Percentiles rank a stretch among this genome's conserved stretches.
phyloP scores from a whole-genome alignment of 73 alveolate species.

The Urostyla sp. region DNA sequence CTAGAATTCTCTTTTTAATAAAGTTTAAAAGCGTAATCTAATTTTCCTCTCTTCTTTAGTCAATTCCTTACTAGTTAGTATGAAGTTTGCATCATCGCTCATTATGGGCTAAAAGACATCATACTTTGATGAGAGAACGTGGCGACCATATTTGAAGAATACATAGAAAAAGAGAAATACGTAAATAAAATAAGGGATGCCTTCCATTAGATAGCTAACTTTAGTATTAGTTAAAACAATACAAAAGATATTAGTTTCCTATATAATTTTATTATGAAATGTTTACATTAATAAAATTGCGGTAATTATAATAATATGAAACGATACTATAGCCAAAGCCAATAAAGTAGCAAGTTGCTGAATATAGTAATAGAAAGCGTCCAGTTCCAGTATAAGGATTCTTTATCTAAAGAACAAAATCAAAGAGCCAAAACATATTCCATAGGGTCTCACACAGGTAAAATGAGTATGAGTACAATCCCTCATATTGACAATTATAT shows the following conservation, averaged over 20 bases:
- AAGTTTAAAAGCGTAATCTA: neutral
- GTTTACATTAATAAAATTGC: constrained; percentile 31
- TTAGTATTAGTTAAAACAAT: constrained; percentile 28
- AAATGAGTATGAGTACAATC: constrained; percentile 37
- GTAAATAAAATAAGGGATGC: constrained; percentile 26
- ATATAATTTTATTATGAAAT: neutral
- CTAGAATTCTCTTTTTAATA: constrained; percentile 14
- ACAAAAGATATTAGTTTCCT: constrained; percentile 50
- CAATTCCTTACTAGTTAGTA: neutral
- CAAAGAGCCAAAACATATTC: constrained; percentile 46
- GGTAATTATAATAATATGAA: constrained; percentile 7
- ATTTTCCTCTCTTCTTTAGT: constrained; percentile 12
- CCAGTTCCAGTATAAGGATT: constrained; percentile 30
- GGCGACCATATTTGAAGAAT: constrained; percentile 18
- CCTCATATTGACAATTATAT: constrained; percentile 48
- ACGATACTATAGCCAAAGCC: constrained; percentile 49
- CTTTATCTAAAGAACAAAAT: constrained; percentile 1
- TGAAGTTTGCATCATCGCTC: constrained; percentile 18
- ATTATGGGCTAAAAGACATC: constrained; percentile 1
- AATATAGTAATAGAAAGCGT: constrained; percentile 11
- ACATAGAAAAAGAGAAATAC: constrained; percentile 24
- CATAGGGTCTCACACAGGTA: constrained; percentile 45
- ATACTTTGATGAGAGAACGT: neutral
- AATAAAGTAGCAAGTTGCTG: constrained; percentile 20
- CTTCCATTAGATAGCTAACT: constrained; percentile 29